phyloP scores from a whole-genome alignment of 352 stramenopile species.

The Phytophthora palmivora region DNA sequence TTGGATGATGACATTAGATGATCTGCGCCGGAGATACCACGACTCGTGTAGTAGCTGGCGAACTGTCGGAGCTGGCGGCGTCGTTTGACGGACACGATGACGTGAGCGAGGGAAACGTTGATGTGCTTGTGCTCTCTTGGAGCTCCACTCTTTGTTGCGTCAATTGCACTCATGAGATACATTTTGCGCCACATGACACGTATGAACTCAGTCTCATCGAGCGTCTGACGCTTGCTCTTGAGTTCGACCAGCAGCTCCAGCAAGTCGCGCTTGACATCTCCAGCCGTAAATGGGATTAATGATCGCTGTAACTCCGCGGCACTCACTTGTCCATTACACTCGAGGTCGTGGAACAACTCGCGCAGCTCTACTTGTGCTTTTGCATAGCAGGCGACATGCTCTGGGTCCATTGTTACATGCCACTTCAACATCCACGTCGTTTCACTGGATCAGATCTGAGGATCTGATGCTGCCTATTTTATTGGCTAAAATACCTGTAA shows the following conservation, averaged over 20 bases:
- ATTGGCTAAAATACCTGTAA: constrained; percentile 48
- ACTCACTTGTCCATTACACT: constrained; percentile 54
- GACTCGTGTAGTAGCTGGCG: constrained; percentile 69
- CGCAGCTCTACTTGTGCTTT: constrained; percentile 61
- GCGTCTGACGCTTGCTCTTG: constrained; percentile 38
- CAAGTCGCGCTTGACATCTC: constrained; percentile 61
- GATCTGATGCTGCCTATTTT: constrained; percentile 4
- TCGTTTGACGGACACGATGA: constrained; percentile 78
- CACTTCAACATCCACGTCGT: constrained; percentile 16
- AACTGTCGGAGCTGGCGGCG: constrained; percentile 73
- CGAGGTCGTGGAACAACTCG: constrained; percentile 67
- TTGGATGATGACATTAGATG: constrained; percentile 38
- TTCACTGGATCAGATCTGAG: constrained; percentile 19
- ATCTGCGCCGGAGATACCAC: constrained; percentile 68
- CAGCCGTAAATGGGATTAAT: constrained; percentile 66
- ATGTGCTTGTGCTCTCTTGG: constrained; percentile 28
- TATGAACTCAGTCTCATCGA: constrained; percentile 72
- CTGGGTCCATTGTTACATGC: constrained; percentile 52
- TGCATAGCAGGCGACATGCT: constrained; percentile 48
- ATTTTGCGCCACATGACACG: constrained; percentile 71
- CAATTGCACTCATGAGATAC: constrained; percentile 60
- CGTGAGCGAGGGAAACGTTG: constrained; percentile 69
- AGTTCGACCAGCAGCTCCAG: constrained; percentile 64
- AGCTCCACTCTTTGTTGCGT: constrained; percentile 27
- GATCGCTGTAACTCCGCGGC: constrained; percentile 48